Base-by-base conservation (phyloP, 2,329 filamentous ascomycete species). In the Calonectria pauciramosa region DNA sequence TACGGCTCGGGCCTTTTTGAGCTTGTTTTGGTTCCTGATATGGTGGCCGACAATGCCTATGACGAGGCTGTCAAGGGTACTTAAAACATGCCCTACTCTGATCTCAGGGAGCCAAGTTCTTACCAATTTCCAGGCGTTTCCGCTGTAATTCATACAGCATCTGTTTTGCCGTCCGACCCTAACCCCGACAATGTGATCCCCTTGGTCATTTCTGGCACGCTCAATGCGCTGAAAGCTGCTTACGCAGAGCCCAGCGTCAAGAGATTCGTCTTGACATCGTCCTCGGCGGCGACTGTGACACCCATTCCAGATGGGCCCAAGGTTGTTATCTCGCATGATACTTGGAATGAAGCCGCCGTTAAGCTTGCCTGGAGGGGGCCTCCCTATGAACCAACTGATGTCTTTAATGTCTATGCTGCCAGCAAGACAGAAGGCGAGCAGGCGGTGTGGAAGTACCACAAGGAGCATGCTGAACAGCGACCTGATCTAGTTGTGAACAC, bases 121-220 rank as follows among this genome's bases (percentile, higher is more conserved):
- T 9, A 16, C 32, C 18, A 16, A 9, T 20, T 30, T 54, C 18
- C 26, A 78, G 77, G 80, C 6, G 75, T 78, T 11, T 77, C 76
- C 1, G 85, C 80, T 6, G 79, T 88, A 59, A 78, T 83, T 14
- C 86, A 88, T 75, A 81, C 83, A 3, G 87, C 86, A 7, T 83
- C 82, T 26, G 79, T 83, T 34, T 74, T 83, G 41, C 81, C 72
- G 5, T 80, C 86, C 56, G 77, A 77, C 34, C 74, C 82, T 0
- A 83, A 88, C 71, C 83, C 86, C 2, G 78, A 85, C 56, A 78
- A 82, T 10, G 84, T 86, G n/a, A 84, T 88, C 51, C 81, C 85
- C 2, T 63, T 63, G 2, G 79, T 81, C n/a, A 72, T 87, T 6
- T 60, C 73, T 0, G 82, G 82, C 38, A 76, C 82, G 0, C 44